Evolutionary conservation across 176 grass and related monocot species (phyloP).

Genomic region (Typha latifolia): DNA sequence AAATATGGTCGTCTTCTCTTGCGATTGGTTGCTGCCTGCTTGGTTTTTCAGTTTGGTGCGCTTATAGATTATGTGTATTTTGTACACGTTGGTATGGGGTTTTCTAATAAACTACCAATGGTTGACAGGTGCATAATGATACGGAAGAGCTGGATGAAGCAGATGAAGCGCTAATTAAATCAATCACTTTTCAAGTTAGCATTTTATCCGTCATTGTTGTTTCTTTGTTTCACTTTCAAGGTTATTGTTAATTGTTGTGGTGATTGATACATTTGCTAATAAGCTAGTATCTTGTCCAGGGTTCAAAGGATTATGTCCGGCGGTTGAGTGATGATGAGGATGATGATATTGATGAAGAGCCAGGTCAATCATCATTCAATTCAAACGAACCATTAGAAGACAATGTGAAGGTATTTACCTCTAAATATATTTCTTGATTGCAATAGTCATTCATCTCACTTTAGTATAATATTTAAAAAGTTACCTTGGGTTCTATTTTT

Average conservation of each 20-base stretch:
- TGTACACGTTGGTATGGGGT: background rate
- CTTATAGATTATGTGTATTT: background rate
- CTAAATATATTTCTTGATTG: background rate
- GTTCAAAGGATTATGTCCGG: conserved; percentile 80
- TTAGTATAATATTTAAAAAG: no score
- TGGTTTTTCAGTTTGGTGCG: no score
- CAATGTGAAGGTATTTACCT: conserved; percentile 27
- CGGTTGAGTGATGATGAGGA: conserved; percentile 56
- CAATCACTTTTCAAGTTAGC: conserved; percentile 68
- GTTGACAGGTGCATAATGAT: conserved; percentile 44
- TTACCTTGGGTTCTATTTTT: no score
- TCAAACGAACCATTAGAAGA: conserved; percentile 3
- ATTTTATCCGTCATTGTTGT: conserved; percentile 18
- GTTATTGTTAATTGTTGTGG: background rate
- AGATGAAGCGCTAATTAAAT: conserved; percentile 86
- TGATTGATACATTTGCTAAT: background rate
- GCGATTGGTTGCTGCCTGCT: no score
- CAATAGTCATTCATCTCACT: background rate
- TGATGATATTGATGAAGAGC: conserved; percentile 38
- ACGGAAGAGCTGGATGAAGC: conserved; percentile 70
- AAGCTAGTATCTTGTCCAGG: conserved; percentile 28
- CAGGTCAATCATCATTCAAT: conserved; percentile 4
- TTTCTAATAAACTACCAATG: conserved; percentile 9
- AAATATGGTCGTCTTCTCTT: no score
- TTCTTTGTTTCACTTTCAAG: conserved; percentile 7